Evolutionary conservation across 2,329 filamentous ascomycete species (phyloP).

Genomic region (Microsporum canis): DNA sequence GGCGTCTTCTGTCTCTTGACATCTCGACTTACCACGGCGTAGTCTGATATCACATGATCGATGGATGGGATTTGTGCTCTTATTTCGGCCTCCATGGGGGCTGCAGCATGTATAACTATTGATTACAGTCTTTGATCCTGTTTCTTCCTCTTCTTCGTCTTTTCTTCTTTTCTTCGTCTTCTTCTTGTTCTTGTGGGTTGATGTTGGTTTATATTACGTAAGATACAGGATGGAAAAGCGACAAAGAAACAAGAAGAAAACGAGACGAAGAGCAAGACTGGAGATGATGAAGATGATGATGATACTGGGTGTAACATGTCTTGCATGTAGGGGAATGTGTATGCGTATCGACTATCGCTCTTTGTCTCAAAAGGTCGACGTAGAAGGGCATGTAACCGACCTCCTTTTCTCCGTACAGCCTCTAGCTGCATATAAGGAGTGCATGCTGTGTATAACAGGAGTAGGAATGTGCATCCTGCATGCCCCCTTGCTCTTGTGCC

Average conservation of each 20-base stretch:
- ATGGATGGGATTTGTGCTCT: slow-evolving; percentile 73
- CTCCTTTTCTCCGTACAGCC: background rate
- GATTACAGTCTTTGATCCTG: background rate
- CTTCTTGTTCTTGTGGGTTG: background rate
- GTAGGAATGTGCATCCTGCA: background rate
- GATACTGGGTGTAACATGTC: too few species aligned
- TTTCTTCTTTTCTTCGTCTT: background rate
- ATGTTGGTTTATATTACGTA: background rate
- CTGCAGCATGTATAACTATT: background rate
- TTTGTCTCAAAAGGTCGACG: background rate
- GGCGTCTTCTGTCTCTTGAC: background rate
- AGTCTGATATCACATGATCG: slow-evolving; percentile 79
- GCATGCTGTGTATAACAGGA: background rate
- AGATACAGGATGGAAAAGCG: background rate
- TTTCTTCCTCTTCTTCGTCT: background rate
- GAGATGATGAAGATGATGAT: too few species aligned
- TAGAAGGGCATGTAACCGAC: too few species aligned
- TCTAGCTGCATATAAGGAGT: background rate
- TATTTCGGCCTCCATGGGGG: slow-evolving; percentile 73
- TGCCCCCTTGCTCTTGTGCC: background rate
- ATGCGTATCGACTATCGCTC: background rate
- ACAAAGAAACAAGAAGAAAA: too few species aligned
- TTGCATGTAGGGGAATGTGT: too few species aligned
- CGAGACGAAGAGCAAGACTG: too few species aligned
- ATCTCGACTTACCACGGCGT: slow-evolving; percentile 52